Base-by-base conservation (phyloP, 108 stramenopile species). In the Mediolabrus comicus region DNA sequence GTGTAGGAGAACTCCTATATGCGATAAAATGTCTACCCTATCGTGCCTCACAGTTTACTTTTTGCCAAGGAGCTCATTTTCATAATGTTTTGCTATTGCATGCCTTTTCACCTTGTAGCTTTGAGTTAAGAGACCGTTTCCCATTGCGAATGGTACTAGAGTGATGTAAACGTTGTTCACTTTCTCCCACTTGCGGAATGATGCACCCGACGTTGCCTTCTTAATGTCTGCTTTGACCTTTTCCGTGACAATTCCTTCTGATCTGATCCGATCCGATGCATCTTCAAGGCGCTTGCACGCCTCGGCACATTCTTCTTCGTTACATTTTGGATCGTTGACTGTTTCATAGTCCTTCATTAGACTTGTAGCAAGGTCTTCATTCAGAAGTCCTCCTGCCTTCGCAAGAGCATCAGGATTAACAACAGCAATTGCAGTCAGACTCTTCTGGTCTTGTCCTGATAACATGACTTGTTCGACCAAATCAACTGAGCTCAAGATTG, bases 31-130 rank as follows among this genome's bases (percentile, higher is more conserved):
- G 11, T 13, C 6, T 13, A 38, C 6, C 36, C 3, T 38, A 38
- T 38, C 36, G 36, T 8, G 17, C 6, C 16, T 6, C 41, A 17
- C 0, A 4, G 1, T n/a, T 6, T 43, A 43, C 41, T 43, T 16
- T 16, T 43, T 3, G 16, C 16, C n/a, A n/a, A n/a, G 2, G 17
- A 43, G 41, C 41, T 43, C 16, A 43, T 43, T n/a, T 43, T 43
- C 41, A 17, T 79, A 82, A 28, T 30, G 36, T 25, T 79, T 77
- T 22, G 30, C 24, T 29, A 84, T 81, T 24, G 69, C 60, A 29
- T 81, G 51, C 34, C 85, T 28, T 69, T 86, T 86, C 26, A 84
- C 71, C 66, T 86, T 86, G 51, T 82, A 80, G 16, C 83, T 86
- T 54, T 84, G 83, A 12, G 83, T 86, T 52, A 86, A 67, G 35